A percentile compares a stretch with the other conserved stretches of the same genome.
phyloP scores from a whole-genome alignment of 192 early-diverging fungal genomes.

The Rhizophagus clarus region DNA sequence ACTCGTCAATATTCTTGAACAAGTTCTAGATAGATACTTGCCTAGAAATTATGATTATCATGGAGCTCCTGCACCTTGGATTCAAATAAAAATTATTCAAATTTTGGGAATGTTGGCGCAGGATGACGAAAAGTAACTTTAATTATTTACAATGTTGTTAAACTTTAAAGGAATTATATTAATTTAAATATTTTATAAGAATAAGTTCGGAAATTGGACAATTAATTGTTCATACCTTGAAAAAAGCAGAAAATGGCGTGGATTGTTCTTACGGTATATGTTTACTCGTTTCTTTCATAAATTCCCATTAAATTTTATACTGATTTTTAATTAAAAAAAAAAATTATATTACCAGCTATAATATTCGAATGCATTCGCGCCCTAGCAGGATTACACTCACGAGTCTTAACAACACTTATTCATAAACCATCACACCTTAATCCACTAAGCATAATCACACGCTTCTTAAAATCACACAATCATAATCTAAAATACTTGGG shows the following conservation, averaged over 20 bases:
- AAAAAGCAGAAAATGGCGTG: conserved; percentile 38
- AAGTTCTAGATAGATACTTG: conserved; percentile 50
- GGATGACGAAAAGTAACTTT: conserved; percentile 31
- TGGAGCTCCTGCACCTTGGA: conserved; percentile 57
- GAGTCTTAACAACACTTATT: background rate
- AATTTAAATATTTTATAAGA: background rate
- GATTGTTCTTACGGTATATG: conserved; percentile 47
- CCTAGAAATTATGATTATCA: conserved; percentile 54
- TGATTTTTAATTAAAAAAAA: background rate
- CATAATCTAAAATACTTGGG: conserved; percentile 57
- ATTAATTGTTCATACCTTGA: conserved; percentile 20
- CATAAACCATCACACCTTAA: conserved; percentile 26
- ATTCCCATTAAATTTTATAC: background rate
- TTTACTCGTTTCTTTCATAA: background rate
- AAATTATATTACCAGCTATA: conserved; percentile 32
- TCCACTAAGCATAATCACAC: conserved; percentile 40
- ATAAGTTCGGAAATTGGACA: conserved; percentile 23
- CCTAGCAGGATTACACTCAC: conserved; percentile 19
- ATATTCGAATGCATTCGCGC: conserved; percentile 38
- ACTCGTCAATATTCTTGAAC: conserved; percentile 43
- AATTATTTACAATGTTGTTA: background rate
- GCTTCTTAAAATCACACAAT: conserved; percentile 48
- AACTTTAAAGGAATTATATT: background rate
- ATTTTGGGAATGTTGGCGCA: conserved; percentile 42
- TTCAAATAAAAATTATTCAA: conserved; percentile 52